phyloP scores from a whole-genome alignment of 176 grass and related monocot species.

The Oropetium thomaeum region DNA sequence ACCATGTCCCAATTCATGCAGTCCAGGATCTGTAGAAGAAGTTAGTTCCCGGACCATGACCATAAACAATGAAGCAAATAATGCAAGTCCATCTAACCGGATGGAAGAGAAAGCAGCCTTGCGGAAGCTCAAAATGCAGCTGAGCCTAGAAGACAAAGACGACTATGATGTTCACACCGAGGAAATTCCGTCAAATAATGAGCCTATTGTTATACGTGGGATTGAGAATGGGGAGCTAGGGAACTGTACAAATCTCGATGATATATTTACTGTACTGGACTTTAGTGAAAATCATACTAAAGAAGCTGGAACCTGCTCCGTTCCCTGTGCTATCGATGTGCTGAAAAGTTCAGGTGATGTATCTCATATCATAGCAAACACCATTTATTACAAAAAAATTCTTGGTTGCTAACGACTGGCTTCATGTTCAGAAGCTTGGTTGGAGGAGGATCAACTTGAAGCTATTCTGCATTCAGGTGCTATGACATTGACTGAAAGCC shows the following conservation, averaged over 20 bases:
- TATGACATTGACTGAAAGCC: constrained; percentile 35
- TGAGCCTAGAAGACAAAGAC: constrained; percentile 58
- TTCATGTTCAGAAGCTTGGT: constrained; percentile 52
- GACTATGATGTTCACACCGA: background rate
- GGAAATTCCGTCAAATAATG: constrained; percentile 31
- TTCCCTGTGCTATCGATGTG: constrained; percentile 48
- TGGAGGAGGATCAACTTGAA: constrained; percentile 67
- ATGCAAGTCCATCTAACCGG: constrained; percentile 38
- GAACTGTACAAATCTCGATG: constrained; percentile 24
- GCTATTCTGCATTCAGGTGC: constrained; percentile 33
- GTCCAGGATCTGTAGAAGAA: constrained; percentile 68
- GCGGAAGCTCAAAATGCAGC: constrained; percentile 40
- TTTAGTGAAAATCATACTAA: constrained; percentile 26
- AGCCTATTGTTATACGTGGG: background rate
- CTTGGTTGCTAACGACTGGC: constrained; percentile 15
- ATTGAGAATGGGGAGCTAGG: constrained; percentile 35
- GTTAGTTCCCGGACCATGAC: constrained; percentile 57
- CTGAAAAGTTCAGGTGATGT: constrained; percentile 62
- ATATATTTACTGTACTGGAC: constrained; percentile 35
- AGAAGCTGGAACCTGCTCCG: constrained; percentile 19
- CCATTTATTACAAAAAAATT: background rate
- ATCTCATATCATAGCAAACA: background rate
- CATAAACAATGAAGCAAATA: constrained; percentile 28
- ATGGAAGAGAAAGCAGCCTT: constrained; percentile 37
- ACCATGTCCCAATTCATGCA: constrained; percentile 39